Base-by-base conservation (phyloP, 164 flowering plant genomes). In the Chloranthus sessilifolius region DNA sequence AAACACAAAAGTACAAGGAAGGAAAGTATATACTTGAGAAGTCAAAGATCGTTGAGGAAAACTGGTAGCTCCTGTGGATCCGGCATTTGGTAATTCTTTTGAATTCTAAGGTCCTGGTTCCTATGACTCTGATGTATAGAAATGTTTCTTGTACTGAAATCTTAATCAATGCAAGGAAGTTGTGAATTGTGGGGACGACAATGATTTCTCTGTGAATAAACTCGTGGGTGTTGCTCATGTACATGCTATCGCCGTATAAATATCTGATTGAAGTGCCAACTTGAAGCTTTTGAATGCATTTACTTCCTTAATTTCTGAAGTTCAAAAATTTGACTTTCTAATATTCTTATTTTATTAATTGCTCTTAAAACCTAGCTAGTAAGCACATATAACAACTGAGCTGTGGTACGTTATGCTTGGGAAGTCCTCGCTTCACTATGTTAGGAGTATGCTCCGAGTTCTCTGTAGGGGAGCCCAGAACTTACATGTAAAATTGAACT, bases 1-100 rank as follows among this genome's bases (percentile, higher is more conserved):
- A 61, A 58, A 26, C 72, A n/a, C 85, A 77, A 62, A 80, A 75
- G 64, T 80, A 80, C 64, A 77, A 80, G 59, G 80, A 77, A 73
- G 81, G 81, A 54, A 79, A 76, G 43, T 71, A 70, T 59, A 70
- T 79, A 50, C 70, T 79, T 31, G 85, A 76, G 61, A 78, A 74
- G 58, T 53, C 66, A 5, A 82, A 65, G 60, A 77, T 73, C 43
- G 79, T 72, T 7, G 56, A 70, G 59, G 81, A 75, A 46, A 70
- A 74, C 63, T 76, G 77, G 77, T 74, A 62, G 62, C 39, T 25
- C 21, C 44, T 33, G 7, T 36, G 41, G 11, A 10, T 19, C 6
- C 23, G 39, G 5, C 27, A 31, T n/a, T 41, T 8, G 15, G 33
- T 47, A 40, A 29, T 28, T 24, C 31, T 37, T 39, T 30, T 10